Evolutionary conservation across 2,329 filamentous ascomycete species (phyloP).

Genomic region (Claviceps capensis): DNA sequence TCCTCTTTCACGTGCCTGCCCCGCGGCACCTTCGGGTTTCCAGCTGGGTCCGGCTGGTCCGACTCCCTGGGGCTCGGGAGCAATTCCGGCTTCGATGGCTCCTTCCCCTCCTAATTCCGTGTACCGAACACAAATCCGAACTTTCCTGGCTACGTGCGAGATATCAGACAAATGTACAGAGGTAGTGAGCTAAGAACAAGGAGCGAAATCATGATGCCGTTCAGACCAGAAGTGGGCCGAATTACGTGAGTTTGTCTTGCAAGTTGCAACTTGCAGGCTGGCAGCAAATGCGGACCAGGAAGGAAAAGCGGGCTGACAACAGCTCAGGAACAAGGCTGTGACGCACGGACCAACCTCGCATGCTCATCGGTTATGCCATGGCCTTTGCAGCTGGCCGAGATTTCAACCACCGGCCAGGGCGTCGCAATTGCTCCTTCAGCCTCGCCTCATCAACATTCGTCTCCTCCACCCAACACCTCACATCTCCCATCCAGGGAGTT

Average conservation of each 20-base stretch:
- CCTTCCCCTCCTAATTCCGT: not conserved
- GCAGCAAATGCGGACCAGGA: no score
- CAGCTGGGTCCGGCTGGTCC: no score
- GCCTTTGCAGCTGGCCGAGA: constrained; percentile 5
- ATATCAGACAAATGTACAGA: not conserved
- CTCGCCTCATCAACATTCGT: constrained; percentile 2
- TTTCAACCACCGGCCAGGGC: constrained; percentile 5
- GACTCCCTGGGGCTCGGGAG: not conserved
- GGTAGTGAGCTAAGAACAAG: not conserved
- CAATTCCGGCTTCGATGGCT: not conserved
- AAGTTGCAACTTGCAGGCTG: no score
- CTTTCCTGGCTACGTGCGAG: not conserved
- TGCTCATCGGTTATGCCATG: not conserved
- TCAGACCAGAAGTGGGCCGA: no score
- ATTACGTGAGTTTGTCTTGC: no score
- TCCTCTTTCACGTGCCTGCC: constrained; percentile 3
- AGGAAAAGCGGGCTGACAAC: no score
- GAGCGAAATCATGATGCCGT: no score
- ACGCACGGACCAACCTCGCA: constrained; percentile 8
- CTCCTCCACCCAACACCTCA: constrained; percentile 2
- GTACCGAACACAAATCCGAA: not conserved
- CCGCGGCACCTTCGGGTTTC: not conserved
- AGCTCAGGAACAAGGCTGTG: not conserved
- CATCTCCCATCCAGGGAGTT: constrained; percentile 8
- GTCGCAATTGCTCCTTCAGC: constrained; percentile 3